Percentiles rank a stretch among this genome's conserved stretches.
Conservation (phyloP, 495 filamentous ascomycete species). For the Talaromyces ruber region DNA sequence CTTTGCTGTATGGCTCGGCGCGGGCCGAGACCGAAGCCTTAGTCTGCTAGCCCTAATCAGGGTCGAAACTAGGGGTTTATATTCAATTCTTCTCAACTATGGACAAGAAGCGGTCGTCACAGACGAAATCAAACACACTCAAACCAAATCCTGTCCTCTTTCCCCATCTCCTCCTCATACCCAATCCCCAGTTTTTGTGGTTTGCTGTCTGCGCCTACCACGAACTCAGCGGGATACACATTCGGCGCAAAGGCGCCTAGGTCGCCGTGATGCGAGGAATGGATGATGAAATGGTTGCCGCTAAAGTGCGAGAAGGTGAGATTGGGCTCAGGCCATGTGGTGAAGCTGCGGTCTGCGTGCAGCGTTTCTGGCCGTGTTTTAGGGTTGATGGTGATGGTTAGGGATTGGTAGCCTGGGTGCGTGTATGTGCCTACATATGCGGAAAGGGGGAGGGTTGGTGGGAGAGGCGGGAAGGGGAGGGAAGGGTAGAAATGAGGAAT, state of each 20-base stretch:
- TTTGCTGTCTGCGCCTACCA: conserved; percentile 20
- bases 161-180: conserved; percentile 11
- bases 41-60: background rate
- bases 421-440: conserved; percentile 8
- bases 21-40: background rate
- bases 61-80: too few relatives aligned
- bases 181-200: conserved; percentile 17
- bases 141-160: conserved; percentile 14
- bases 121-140: background rate
- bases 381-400: background rate
- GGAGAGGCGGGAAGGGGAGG: conserved; percentile 4
- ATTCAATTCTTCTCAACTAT: too few relatives aligned
- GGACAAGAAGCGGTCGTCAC: too few relatives aligned
- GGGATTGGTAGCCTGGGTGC: conserved; percentile 10
- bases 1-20: background rate
- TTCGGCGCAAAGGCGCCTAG: background rate
- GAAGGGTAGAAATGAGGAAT: conserved; percentile 9
- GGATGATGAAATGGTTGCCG: conserved; percentile 13
- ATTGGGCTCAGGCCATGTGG: background rate
- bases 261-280: background rate
- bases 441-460: conserved; percentile 2
- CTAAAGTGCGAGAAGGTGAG: conserved; percentile 12
- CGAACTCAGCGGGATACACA: conserved; percentile 19
- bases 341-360: background rate
- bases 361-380: background rate